A percentile compares a stretch with the other conserved stretches of the same genome.
These are phyloP conservation scores for Fragaria iinumae DNA, from an alignment of 306 rosid species.

Conservation along the genomic window DNA sequence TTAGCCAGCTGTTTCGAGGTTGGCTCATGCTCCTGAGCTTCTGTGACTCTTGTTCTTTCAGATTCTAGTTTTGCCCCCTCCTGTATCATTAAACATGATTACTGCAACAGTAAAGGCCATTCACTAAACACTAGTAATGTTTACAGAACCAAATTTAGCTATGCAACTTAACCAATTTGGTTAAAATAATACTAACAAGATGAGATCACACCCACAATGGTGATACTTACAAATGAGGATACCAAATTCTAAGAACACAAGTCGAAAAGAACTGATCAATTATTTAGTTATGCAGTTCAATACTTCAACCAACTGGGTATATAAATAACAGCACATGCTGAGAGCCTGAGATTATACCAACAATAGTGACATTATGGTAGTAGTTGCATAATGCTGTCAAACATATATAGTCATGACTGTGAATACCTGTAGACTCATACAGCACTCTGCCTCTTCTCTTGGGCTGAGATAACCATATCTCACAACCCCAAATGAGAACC, in stretches of 20 bases:
- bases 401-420: no score
- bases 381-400: neutral
- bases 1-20: slow-evolving; percentile 35
- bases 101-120: neutral
- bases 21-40: slow-evolving; percentile 39
- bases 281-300: no score
- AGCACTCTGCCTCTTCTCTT: slow-evolving; percentile 59
- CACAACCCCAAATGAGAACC: slow-evolving; percentile 28
- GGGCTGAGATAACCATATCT: slow-evolving; percentile 47
- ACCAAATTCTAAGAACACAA: neutral
- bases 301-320: neutral
- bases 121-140: neutral
- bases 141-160: no score
- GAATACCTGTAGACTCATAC: slow-evolving; percentile 60
- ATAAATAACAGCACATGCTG: neutral
- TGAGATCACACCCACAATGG: neutral
- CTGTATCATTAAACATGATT: slow-evolving; percentile 27
- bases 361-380: neutral
- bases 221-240: no score
- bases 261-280: neutral
- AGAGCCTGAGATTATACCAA: neutral
- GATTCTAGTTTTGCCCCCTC: slow-evolving; percentile 63
- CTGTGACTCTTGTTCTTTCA: slow-evolving; percentile 35
- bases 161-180: neutral
- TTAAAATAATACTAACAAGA: neutral